phyloP scores from a whole-genome alignment of 164 flowering plant genomes.

The Chimonanthus salicifolius region DNA sequence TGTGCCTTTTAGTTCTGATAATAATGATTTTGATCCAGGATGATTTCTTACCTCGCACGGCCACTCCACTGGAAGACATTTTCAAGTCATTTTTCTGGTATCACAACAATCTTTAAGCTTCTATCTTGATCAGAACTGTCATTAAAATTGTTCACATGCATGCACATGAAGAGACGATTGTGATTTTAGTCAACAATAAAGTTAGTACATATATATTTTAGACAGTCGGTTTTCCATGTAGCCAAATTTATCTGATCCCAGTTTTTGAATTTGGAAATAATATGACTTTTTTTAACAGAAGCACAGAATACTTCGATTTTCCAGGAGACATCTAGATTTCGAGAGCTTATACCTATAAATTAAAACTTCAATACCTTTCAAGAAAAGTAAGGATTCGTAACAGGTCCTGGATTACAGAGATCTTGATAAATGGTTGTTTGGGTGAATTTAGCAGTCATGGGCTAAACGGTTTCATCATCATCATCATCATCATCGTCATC shows the following conservation, averaged over 20 bases:
- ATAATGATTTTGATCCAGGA: constrained; percentile 48
- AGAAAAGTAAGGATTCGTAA: not conserved
- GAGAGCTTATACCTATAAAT: not conserved
- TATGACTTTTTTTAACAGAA: not conserved
- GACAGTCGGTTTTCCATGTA: too few relatives aligned
- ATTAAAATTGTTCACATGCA: not conserved
- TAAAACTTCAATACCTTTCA: not conserved
- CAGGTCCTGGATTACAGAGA: not conserved
- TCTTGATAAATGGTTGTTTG: not conserved
- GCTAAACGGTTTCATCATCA: too few relatives aligned
- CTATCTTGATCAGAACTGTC: not conserved
- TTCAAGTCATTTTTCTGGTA: constrained; percentile 97
- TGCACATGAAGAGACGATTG: not conserved
- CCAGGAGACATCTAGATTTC: not conserved
- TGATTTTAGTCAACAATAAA: too few relatives aligned
- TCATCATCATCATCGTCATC: not conserved
- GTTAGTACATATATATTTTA: too few relatives aligned
- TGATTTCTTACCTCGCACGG: constrained; percentile 94
- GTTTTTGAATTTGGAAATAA: not conserved
- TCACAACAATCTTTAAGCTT: constrained; percentile 5
- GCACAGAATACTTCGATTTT: not conserved
- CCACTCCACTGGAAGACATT: constrained; percentile 81
- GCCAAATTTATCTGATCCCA: too few relatives aligned
- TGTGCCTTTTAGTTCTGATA: constrained; percentile 2
- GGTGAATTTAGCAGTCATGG: not conserved